Base-by-base conservation (phyloP, 192 early-diverging fungal species). In the Geranomyces michiganensis region DNA sequence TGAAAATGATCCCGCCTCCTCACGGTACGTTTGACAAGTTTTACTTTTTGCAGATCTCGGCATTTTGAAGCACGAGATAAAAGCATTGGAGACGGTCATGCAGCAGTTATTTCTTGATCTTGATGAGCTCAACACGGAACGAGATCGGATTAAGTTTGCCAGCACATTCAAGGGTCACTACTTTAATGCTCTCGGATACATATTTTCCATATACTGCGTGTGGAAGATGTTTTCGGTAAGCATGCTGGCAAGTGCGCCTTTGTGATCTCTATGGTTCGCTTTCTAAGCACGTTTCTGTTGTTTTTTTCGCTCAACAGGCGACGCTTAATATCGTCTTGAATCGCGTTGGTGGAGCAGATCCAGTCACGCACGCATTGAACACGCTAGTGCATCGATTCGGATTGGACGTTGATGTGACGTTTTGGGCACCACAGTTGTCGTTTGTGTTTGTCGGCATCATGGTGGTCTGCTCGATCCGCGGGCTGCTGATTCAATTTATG, bases 391-490 rank as follows among this genome's bases (percentile, higher is more conserved):
- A 87, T 8, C 82, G 90, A 45, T 76, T 89, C 30, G 67, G 74
- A 44, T 21, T 73, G 51, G 43, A 43, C 81, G 76, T 98, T 65
- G 93, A 96, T 71, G 78, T 92, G 22, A 85, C 80, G 36, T 90
- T 92, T 44, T 94, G 92, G 90, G 92, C 94, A 21, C 92, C 94
- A 76, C 94, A 97, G 72, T 81, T 96, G 32, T 94, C 93, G 56
- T 97, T 97, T 73, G 86, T 91, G 65, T 89, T 97, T 78, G 90
- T 96, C 51, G 94, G 94, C 27, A 73, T 96, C 17, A 88, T 98
- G 85, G 93, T 98, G 19, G 81, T 95, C 41, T 84, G 89, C 0
- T 91, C 92, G n/a, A 90, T 97, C 36, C 90, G 96, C 29, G 92
- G 94, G 0, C 84, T 97, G 62, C 80, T 98, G 29, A 82, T 92